Conservation (phyloP, 331 rosid species). For the Acacia pycnantha region DNA sequence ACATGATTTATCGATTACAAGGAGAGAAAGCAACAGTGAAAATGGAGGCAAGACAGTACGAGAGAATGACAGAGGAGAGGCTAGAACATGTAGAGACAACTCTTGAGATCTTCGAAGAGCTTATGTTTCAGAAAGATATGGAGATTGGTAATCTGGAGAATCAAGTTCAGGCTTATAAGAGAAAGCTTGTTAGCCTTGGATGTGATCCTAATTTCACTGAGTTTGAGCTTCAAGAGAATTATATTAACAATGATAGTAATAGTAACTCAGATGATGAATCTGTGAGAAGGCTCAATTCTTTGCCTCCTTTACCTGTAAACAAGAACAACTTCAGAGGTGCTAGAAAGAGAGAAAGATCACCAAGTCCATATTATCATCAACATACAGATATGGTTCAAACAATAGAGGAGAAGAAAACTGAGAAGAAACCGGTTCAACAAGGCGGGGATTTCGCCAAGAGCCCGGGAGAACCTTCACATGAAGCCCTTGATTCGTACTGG, state of each 20-base stretch:
- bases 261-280: conserved; percentile 9
- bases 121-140: conserved; percentile 73
- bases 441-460: conserved; percentile 38
- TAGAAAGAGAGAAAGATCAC: conserved; percentile 44
- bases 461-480: conserved; percentile 14
- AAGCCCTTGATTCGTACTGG: conserved; percentile 47
- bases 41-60: conserved; percentile 88
- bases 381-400: conserved; percentile 28
- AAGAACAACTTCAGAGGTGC: conserved; percentile 31
- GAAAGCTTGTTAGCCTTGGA: conserved; percentile 68
- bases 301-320: conserved; percentile 47
- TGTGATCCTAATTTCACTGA: conserved; percentile 54
- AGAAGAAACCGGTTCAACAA: conserved; percentile 32
- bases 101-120: conserved; percentile 66
- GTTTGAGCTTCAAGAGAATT: conserved; percentile 45
- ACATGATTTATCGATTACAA: conserved; percentile 89
- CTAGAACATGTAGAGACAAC: conserved; percentile 71
- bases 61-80: conserved; percentile 85
- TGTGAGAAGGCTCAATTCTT: conserved; percentile 56
- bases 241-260: conserved; percentile 1
- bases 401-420: conserved; percentile 15
- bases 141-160: conserved; percentile 69
- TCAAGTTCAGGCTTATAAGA: conserved; percentile 78
- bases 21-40: conserved; percentile 82
- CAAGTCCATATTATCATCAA: conserved; percentile 30